Base-by-base conservation (phyloP, 768 basidiomycete genomes). In the Phaffia tasmanica region DNA sequence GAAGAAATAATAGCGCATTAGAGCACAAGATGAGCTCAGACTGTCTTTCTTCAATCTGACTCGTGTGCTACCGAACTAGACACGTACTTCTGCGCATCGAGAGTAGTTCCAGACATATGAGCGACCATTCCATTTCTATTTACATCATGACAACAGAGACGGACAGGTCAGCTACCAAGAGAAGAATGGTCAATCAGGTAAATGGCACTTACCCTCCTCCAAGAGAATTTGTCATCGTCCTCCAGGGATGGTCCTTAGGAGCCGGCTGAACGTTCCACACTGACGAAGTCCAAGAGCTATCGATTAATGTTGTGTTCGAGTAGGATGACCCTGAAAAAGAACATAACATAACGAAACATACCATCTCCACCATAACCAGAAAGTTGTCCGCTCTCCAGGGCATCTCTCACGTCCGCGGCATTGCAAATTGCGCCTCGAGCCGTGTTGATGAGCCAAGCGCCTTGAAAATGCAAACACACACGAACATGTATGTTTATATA, bases 221-320 rank as follows among this genome's bases (percentile, higher is more conserved):
- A 8, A 87, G 81, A 27, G 84, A 82, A 79, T 90, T 89, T 79
- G 86, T 85, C 80, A 83, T 81, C 23, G 82, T 84, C 62, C 90
- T 82, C 91, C 88, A 93, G 57, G 86, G 78, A 78, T 94, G 91
- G 76, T 91, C 86, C 70, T 79, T 82, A 2, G 89, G 88, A 14
- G 90, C 86, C 53, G 92, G 90, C 74, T 93, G 89, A 57, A 86
- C 84, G 71, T 88, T 82, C 89, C 88, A 88, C 53, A 89, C 87
- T 57, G 21, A 51, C n/a, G n/a, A n/a, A n/a, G n/a, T n/a, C n/a
- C n/a, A n/a, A n/a, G n/a, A n/a, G n/a, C n/a, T n/a, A n/a, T n/a
- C n/a, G 56, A 27, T 15, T 16, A 27, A 27, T 16, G 56, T 18
- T 14, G 56, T 18, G 56, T 15, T 57, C 25, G 56, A 27, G 27